A percentile compares a stretch with the other conserved stretches of the same genome.
Conservation (phyloP, 106 monocot genomes). For the Chionographis japonica region DNA sequence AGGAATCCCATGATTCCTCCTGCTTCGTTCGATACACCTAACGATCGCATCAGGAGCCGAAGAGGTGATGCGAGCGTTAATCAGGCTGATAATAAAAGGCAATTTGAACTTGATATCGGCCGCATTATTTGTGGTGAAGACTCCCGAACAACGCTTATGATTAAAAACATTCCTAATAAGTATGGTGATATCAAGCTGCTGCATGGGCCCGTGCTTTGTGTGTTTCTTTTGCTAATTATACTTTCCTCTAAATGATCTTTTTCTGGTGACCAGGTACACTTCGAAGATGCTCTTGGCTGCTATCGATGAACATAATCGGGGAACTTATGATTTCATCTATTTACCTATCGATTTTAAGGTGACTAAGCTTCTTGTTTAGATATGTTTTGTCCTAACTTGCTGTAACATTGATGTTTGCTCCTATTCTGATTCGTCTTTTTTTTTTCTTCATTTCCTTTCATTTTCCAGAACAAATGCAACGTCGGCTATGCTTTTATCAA, state of each 20-base stretch:
- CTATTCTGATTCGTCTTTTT: not conserved
- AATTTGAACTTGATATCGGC: constrained; percentile 87
- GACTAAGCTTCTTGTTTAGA: not conserved
- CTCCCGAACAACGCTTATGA: constrained; percentile 86
- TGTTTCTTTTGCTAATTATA: not conserved
- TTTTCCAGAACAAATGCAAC: constrained; percentile 46
- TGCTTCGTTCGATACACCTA: constrained; percentile 28
- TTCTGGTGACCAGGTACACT: constrained; percentile 57
- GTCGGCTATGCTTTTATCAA: constrained; percentile 57
- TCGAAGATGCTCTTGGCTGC: constrained; percentile 97
- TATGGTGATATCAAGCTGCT: constrained; percentile 21
- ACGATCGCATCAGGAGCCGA: constrained; percentile 58
- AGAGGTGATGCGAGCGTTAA: constrained; percentile 42
- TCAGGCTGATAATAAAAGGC: constrained; percentile 78
- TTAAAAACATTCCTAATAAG: constrained; percentile 99
- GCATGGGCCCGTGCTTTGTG: not conserved
- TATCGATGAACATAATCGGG: constrained; percentile 92
- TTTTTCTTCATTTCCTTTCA: not conserved
- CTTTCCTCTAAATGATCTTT: not conserved
- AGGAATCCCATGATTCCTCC: constrained; percentile 50
- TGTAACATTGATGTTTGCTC: not conserved
- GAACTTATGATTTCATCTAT: constrained; percentile 96
- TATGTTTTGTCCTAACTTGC: not conserved
- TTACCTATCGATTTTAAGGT: constrained; percentile 98
- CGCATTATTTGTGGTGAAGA: constrained; percentile 79